Percentiles rank a stretch among this genome's conserved stretches.
These are phyloP conservation scores for Cenchrus purpureus DNA, from an alignment of 176 grass and related monocot genomes.

Conservation along the genomic window DNA sequence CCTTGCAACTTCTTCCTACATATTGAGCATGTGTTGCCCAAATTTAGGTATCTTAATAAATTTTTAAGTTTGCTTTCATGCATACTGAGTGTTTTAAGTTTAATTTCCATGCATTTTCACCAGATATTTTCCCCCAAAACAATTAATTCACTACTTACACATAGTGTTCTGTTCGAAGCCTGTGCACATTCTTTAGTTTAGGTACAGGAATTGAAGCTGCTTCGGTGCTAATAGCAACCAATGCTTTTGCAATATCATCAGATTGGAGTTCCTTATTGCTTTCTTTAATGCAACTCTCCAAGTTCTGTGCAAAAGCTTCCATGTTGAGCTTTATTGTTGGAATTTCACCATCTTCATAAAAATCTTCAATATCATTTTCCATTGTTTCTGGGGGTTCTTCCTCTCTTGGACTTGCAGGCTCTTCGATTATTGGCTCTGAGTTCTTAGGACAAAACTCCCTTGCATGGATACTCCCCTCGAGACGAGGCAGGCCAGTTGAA, in stretches of 20 bases:
- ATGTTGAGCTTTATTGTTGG: conserved; percentile 89
- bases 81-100: background rate
- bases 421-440: conserved; percentile 88
- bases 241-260: conserved; percentile 85
- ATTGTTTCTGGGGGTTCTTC: conserved; percentile 43
- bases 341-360: conserved; percentile 77
- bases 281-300: conserved; percentile 74
- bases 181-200: conserved; percentile 81
- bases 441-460: conserved; percentile 42
- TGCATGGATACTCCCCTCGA: conserved; percentile 44
- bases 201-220: conserved; percentile 85
- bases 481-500: conserved; percentile 31
- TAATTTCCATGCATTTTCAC: conserved; percentile 12
- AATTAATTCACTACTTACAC: conserved; percentile 60
- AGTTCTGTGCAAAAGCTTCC: conserved; percentile 73
- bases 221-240: conserved; percentile 71
- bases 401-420: conserved; percentile 76
- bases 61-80: background rate
- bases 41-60: background rate
- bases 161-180: conserved; percentile 85
- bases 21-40: background rate
- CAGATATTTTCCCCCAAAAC: background rate
- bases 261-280: conserved; percentile 57
- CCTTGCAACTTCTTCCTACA: background rate
- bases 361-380: conserved; percentile 75